phyloP scores from a whole-genome alignment of 495 filamentous ascomycete genomes.

The Xanthoparmelia taractica region DNA sequence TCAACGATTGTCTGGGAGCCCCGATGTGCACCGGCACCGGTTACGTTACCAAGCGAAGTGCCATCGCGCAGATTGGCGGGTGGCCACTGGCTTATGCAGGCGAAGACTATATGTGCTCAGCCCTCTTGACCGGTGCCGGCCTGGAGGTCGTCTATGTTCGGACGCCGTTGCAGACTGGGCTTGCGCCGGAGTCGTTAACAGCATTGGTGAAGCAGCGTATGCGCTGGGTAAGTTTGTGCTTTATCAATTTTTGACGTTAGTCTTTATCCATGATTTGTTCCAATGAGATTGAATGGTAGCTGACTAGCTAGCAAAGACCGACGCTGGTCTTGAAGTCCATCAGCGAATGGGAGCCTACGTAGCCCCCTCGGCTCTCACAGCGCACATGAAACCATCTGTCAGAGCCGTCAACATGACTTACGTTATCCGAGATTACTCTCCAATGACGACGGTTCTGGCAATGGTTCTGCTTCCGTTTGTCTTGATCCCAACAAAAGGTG shows the following conservation, averaged over 20 bases:
- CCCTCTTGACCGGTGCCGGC: constrained; percentile 40
- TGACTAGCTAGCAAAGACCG: constrained; percentile 11
- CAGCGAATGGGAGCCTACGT: constrained; percentile 11
- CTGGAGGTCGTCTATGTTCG: constrained; percentile 39
- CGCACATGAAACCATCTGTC: constrained; percentile 1
- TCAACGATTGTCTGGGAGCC: constrained; percentile 41
- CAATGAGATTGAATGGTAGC: too few species aligned
- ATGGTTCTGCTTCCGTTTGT: constrained; percentile 7
- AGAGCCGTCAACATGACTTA: constrained; percentile 11
- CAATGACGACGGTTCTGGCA: constrained; percentile 3
- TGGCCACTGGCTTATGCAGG: constrained; percentile 43
- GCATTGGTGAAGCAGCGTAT: background rate
- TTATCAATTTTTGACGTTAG: too few species aligned
- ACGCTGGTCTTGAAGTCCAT: constrained; percentile 17
- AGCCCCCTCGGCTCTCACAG: background rate
- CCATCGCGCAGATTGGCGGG: constrained; percentile 44
- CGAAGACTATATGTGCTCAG: constrained; percentile 45
- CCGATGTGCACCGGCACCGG: constrained; percentile 49
- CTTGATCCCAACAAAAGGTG: background rate
- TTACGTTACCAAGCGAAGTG: constrained; percentile 40
- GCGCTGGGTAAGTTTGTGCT: constrained; percentile 8
- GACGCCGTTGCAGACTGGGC: background rate
- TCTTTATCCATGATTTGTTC: too few species aligned
- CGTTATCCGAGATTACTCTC: constrained; percentile 12
- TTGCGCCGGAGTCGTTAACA: background rate